phyloP scores from a whole-genome alignment of 2,329 filamentous ascomycete genomes.

The Hysterium pulicare region DNA sequence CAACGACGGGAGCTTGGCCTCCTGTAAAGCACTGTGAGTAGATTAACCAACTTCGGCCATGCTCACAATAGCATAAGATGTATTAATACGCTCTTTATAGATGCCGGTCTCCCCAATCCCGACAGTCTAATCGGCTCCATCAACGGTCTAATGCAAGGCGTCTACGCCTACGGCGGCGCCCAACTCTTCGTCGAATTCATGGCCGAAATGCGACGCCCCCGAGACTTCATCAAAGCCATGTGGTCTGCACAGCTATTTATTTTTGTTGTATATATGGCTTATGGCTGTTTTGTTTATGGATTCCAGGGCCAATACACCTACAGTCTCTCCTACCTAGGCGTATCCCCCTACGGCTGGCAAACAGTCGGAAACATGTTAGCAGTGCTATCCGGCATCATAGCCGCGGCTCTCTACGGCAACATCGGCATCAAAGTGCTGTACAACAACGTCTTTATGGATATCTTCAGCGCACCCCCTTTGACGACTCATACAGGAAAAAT shows the following conservation, averaged over 20 bases:
- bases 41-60: too few relatives aligned
- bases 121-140: conserved; percentile 42
- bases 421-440: conserved; percentile 50
- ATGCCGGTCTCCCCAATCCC: conserved; percentile 39
- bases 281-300: conserved; percentile 45
- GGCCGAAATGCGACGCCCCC: conserved; percentile 49
- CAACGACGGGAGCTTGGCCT: neutral
- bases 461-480: conserved; percentile 49
- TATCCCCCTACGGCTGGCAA: conserved; percentile 39
- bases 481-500: conserved; percentile 48
- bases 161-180: conserved; percentile 57
- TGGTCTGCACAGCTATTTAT: conserved; percentile 46
- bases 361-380: conserved; percentile 41
- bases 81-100: too few relatives aligned
- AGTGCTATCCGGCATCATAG: conserved; percentile 37
- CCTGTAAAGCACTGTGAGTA: conserved; percentile 2
- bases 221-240: conserved; percentile 48
- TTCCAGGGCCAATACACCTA: conserved; percentile 47
- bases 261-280: conserved; percentile 45
- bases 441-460: conserved; percentile 50
- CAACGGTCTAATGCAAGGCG: conserved; percentile 51
- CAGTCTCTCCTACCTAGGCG: conserved; percentile 39
- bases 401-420: conserved; percentile 39
- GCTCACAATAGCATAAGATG: too few relatives aligned
- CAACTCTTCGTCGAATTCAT: conserved; percentile 57